Percentiles rank a stretch among this genome's conserved stretches.
Evolutionary conservation across 768 basidiomycete genomes (phyloP).

Genomic region (Rhizopogon vesiculosus): DNA sequence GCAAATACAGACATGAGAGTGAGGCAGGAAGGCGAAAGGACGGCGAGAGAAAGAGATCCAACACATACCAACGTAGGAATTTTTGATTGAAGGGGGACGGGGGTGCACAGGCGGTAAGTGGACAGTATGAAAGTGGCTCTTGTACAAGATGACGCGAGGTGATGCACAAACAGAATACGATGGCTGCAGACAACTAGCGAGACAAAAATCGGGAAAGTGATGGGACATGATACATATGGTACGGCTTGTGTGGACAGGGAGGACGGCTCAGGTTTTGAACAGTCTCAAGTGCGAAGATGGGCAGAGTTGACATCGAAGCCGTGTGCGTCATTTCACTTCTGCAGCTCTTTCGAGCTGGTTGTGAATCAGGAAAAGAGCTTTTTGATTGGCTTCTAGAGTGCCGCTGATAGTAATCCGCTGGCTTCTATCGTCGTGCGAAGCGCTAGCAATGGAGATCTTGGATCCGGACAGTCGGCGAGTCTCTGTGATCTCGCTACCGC

Average conservation of each 20-base stretch:
- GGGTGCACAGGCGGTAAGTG: constrained; percentile 19
- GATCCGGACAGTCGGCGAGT: constrained; percentile 97
- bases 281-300: not conserved
- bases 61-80: not conserved
- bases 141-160: constrained; percentile 7
- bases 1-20: not conserved
- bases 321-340: constrained; percentile 26
- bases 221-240: constrained; percentile 17
- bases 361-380: constrained; percentile 63
- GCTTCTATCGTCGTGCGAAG: constrained; percentile 98
- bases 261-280: constrained; percentile 9
- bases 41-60: not conserved
- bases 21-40: not conserved
- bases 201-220: constrained; percentile 20
- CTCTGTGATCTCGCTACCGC: constrained; percentile 97
- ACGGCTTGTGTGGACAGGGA: not conserved
- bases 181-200: constrained; percentile 9
- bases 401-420: constrained; percentile 98
- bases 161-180: constrained; percentile 5
- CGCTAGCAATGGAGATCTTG: constrained; percentile 97
- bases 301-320: not conserved
- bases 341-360: constrained; percentile 89
- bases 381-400: constrained; percentile 94
- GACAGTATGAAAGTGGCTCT: constrained; percentile 18
- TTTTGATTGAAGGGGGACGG: constrained; percentile 13